Conservation (phyloP, 2,329 filamentous ascomycete species). For the Laburnicola sp. region DNA sequence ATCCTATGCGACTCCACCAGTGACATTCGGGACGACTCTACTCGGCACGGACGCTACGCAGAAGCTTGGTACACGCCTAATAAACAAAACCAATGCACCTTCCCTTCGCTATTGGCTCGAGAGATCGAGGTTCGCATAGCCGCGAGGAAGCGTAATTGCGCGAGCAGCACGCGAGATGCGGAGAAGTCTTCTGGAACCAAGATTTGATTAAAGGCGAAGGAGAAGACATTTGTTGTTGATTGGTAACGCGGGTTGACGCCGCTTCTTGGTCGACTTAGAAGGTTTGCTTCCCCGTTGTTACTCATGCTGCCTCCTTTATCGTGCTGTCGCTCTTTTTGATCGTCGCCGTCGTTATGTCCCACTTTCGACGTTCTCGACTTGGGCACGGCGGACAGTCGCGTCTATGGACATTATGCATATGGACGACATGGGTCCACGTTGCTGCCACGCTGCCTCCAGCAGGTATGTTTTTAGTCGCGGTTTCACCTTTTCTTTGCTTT, state of each 20-base stretch:
- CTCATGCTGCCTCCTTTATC: constrained; percentile 14
- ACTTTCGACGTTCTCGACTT: constrained; percentile 7
- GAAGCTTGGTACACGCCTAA: constrained; percentile 28
- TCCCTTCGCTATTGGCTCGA: constrained; percentile 24
- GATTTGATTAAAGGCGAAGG: constrained; percentile 26
- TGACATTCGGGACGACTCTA: constrained; percentile 26
- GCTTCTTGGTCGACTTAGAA: constrained; percentile 24
- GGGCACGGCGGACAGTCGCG: constrained; percentile 7
- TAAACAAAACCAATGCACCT: constrained; percentile 39
- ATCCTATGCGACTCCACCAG: constrained; percentile 32
- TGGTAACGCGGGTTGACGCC: constrained; percentile 15
- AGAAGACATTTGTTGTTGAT: constrained; percentile 13
- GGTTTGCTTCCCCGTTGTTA: constrained; percentile 17
- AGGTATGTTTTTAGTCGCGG: constrained; percentile 22
- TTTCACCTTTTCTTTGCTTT: constrained; percentile 9
- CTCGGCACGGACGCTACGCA: constrained; percentile 24
- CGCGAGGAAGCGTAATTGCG: constrained; percentile 19
- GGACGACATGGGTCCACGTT: constrained; percentile 21
- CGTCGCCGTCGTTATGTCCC: constrained; percentile 17
- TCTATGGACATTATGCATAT: constrained; percentile 27
- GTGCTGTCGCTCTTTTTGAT: constrained; percentile 7
- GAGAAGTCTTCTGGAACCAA: constrained; percentile 29
- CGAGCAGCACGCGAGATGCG: constrained; percentile 18
- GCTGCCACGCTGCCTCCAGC: constrained; percentile 22
- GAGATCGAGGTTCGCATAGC: constrained; percentile 22